These are phyloP conservation scores for Hippophae rhamnoides DNA, from an alignment of 306 rosid genomes.

Conservation along the genomic window DNA sequence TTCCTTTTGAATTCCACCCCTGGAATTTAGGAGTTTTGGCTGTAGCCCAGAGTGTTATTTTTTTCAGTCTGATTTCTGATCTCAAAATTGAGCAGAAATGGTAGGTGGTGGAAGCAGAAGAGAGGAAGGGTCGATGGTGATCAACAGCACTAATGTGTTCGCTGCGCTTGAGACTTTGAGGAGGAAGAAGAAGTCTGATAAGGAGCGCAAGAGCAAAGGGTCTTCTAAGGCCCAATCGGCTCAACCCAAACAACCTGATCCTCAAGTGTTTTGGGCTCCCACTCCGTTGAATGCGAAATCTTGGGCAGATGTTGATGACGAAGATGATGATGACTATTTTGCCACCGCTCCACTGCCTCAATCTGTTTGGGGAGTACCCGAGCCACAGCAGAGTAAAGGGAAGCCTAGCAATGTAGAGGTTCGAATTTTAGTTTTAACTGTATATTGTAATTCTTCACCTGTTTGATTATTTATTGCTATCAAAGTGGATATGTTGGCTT, in stretches of 20 bases:
- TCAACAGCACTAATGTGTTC: conserved; percentile 73
- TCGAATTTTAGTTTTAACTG: neutral
- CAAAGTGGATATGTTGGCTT: neutral
- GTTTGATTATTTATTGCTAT: too few relatives aligned
- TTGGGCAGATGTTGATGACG: conserved; percentile 92
- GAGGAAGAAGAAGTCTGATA: conserved; percentile 91
- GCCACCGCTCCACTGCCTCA: conserved; percentile 70
- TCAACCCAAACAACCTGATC: conserved; percentile 42
- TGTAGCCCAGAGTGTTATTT: neutral
- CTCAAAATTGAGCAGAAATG: conserved; percentile 38
- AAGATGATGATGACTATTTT: conserved; percentile 74
- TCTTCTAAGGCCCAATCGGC: conserved; percentile 39
- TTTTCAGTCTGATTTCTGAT: conserved; percentile 16
- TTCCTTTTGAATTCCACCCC: neutral
- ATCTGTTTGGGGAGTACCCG: conserved; percentile 50
- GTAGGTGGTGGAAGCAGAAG: conserved; percentile 86
- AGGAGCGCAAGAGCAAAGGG: conserved; percentile 58
- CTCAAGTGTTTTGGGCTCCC: conserved; percentile 69
- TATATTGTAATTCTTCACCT: too few relatives aligned
- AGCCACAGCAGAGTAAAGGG: conserved; percentile 39
- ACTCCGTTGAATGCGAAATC: conserved; percentile 57
- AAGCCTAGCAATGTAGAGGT: conserved; percentile 49
- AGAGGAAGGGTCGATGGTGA: conserved; percentile 71
- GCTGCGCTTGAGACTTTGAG: conserved; percentile 78
- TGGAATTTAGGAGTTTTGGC: neutral